A percentile compares a stretch with the other conserved stretches of the same genome.
phyloP scores from a whole-genome alignment of 2,329 filamentous ascomycete species.

The Calonectria pauciramosa region DNA sequence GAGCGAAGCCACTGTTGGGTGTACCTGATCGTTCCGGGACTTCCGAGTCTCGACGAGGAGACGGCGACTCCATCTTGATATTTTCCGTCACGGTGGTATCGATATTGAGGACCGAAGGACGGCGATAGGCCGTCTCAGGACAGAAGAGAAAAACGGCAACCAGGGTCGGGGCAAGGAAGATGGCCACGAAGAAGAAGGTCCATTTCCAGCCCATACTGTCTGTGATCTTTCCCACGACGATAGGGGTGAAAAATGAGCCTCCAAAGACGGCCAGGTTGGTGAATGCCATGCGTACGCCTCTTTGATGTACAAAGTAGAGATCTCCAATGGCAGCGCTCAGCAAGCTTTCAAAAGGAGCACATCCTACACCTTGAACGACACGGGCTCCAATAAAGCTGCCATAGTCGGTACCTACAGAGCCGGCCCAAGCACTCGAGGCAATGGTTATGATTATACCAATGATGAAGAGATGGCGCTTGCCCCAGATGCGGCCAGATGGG shows the following conservation, averaged over 20 bases:
- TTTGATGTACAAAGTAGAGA: constrained; percentile 88
- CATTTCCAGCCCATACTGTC: constrained; percentile 83
- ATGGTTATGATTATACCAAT: constrained; percentile 82
- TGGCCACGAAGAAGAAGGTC: constrained; percentile 90
- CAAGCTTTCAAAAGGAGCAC: constrained; percentile 90
- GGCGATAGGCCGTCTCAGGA: constrained; percentile 85
- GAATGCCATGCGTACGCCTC: constrained; percentile 89
- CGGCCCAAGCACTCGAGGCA: constrained; percentile 83
- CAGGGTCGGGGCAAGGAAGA: constrained; percentile 80
- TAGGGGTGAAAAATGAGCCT: constrained; percentile 78
- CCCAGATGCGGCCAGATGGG: constrained; percentile 89
- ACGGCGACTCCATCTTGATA: constrained; percentile 28
- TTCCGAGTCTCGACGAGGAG: constrained; percentile 20
- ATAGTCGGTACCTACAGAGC: constrained; percentile 76
- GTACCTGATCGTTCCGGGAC: constrained; percentile 4
- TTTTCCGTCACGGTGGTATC: constrained; percentile 63
- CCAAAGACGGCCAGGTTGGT: constrained; percentile 71
- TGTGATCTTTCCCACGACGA: constrained; percentile 91
- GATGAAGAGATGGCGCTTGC: constrained; percentile 90
- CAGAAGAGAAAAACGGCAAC: constrained; percentile 82
- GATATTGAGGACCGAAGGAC: constrained; percentile 77
- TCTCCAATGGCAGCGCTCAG: constrained; percentile 93
- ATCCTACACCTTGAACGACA: constrained; percentile 86
- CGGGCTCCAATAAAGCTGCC: constrained; percentile 81
- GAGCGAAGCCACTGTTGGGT: constrained; percentile 43